Evolutionary conservation across 2,329 filamentous ascomycete genomes (phyloP).

Genomic region (Leptoxyphium fumago): DNA sequence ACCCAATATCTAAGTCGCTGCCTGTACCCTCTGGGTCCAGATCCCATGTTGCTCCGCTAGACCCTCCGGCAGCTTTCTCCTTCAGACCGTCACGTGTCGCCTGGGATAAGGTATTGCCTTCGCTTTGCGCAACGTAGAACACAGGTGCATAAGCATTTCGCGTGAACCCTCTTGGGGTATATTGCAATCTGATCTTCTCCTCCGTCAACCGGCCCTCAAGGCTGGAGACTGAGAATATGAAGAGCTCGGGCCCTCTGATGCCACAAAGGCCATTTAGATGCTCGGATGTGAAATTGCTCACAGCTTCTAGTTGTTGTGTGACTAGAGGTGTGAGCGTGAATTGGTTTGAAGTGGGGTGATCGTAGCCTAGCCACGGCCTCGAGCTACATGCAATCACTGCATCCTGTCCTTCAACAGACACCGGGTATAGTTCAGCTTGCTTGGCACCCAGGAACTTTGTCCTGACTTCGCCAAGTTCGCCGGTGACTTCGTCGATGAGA

Average conservation of each 20-base stretch:
- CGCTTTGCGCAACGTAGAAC: constrained; percentile 88
- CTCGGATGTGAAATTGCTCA: constrained; percentile 92
- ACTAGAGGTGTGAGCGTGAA: constrained; percentile 84
- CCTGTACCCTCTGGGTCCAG: neutral
- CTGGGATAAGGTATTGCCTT: constrained; percentile 78
- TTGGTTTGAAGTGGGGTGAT: constrained; percentile 69
- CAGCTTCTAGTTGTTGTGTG: constrained; percentile 66
- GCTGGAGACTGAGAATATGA: constrained; percentile 79
- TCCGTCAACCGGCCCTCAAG: constrained; percentile 74
- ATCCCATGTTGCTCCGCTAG: constrained; percentile 6
- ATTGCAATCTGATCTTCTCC: constrained; percentile 70
- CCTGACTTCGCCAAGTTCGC: constrained; percentile 85
- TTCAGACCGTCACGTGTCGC: constrained; percentile 63
- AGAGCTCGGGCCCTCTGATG: constrained; percentile 3
- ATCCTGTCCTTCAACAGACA: constrained; percentile 72
- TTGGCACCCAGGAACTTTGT: constrained; percentile 90
- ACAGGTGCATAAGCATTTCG: constrained; percentile 77
- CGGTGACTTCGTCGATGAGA: constrained; percentile 86
- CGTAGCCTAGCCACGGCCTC: constrained; percentile 90
- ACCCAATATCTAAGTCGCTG: constrained; percentile 44
- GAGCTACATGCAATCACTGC: constrained; percentile 80
- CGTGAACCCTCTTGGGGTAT: constrained; percentile 78
- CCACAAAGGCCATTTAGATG: constrained; percentile 36
- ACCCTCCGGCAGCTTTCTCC: constrained; percentile 40
- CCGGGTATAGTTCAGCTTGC: constrained; percentile 75